Percentiles rank a stretch among this genome's conserved stretches.
Conservation (phyloP, 2,329 filamentous ascomycete species). For the Penicillium fuscoglaucum region DNA sequence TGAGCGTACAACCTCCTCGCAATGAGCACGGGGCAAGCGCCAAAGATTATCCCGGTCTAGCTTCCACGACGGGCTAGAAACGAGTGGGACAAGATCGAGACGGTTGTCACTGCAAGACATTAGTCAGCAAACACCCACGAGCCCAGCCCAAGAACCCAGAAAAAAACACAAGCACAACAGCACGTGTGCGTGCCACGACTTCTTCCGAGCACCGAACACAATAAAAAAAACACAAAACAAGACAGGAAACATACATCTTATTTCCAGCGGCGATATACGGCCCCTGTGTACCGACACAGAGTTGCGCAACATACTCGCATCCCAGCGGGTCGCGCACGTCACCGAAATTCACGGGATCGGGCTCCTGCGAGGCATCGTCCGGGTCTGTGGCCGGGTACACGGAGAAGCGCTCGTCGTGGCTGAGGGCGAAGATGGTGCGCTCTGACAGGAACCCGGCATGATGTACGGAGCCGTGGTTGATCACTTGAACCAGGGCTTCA, state of each 20-base stretch:
- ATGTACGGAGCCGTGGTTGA: conserved; percentile 64
- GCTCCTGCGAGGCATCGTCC: conserved; percentile 49
- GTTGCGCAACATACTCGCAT: conserved; percentile 61
- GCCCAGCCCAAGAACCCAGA: neutral
- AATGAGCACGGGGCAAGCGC: conserved; percentile 49
- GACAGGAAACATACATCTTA: conserved; percentile 45
- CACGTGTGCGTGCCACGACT: neutral
- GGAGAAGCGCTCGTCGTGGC: conserved; percentile 62
- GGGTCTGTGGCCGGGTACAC: conserved; percentile 56
- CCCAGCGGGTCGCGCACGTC: conserved; percentile 56
- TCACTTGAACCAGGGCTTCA: conserved; percentile 61
- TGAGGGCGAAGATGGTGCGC: conserved; percentile 57
- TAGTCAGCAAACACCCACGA: conserved; percentile 1
- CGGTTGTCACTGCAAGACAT: conserved; percentile 35
- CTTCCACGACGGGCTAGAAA: conserved; percentile 38
- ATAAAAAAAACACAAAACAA: neutral
- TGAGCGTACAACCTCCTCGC: conserved; percentile 50
- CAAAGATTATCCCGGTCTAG: conserved; percentile 44
- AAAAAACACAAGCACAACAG: neutral
- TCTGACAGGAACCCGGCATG: conserved; percentile 60
- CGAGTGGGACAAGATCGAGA: conserved; percentile 47
- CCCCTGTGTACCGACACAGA: conserved; percentile 48
- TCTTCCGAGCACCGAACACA: neutral
- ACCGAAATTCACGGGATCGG: conserved; percentile 52
- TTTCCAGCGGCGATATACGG: conserved; percentile 51